Evolutionary conservation across 2,329 filamentous ascomycete species (phyloP).

Genomic region (Colletotrichum eremochloae): DNA sequence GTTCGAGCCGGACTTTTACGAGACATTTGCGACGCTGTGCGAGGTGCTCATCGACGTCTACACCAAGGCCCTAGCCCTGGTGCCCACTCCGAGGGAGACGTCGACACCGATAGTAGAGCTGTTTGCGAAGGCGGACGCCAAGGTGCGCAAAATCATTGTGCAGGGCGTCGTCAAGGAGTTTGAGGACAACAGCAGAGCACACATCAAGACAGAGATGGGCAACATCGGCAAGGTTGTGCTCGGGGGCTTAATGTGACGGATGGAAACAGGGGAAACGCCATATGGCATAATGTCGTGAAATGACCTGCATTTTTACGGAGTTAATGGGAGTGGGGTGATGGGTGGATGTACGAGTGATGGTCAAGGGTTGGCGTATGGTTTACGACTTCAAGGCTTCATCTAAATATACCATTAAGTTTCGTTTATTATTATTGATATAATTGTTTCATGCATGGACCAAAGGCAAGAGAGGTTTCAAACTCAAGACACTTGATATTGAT

Average conservation of each 20-base stretch:
- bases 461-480: slow-evolving; percentile 12
- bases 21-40: slow-evolving; percentile 95
- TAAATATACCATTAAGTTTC: slow-evolving; percentile 33
- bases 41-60: slow-evolving; percentile 97
- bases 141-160: slow-evolving; percentile 89
- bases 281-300: slow-evolving; percentile 23
- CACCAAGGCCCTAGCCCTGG: slow-evolving; percentile 78
- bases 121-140: slow-evolving; percentile 90
- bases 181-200: slow-evolving; percentile 84
- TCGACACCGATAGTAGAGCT: slow-evolving; percentile 80
- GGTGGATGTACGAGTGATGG: slow-evolving; percentile 12
- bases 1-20: slow-evolving; percentile 97
- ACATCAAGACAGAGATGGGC: slow-evolving; percentile 84
- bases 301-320: slow-evolving; percentile 42
- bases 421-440: slow-evolving; percentile 8
- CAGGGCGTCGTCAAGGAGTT: slow-evolving; percentile 91
- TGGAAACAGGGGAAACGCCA: slow-evolving; percentile 2
- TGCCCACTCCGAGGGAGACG: slow-evolving; percentile 82
- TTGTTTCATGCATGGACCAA: neutral
- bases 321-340: neutral
- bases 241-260: slow-evolving; percentile 79
- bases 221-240: slow-evolving; percentile 91
- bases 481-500: neutral
- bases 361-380: slow-evolving; percentile 23
- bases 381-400: slow-evolving; percentile 4